Conservation (phyloP, 257 asterid genomes). For the Scutellaria barbata region DNA sequence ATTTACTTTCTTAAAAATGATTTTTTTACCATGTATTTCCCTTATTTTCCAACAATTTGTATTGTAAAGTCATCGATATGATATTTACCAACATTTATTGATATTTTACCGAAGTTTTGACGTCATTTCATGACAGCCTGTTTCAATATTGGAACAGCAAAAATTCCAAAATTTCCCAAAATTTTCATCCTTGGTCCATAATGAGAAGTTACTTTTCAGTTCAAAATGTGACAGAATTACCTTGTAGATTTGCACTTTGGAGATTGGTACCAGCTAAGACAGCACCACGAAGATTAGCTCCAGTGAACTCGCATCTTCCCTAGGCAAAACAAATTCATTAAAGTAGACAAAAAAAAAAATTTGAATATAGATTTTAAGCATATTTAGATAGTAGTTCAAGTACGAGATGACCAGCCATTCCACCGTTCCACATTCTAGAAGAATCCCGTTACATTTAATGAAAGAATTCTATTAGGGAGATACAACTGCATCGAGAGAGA, state of each 20-base stretch:
- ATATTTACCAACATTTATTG: too few species aligned
- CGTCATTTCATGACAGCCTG: too few species aligned
- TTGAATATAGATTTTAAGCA: slow-evolving; percentile 6
- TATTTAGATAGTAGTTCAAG: slow-evolving; percentile 7
- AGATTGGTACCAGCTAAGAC: slow-evolving; percentile 92
- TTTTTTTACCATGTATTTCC: too few species aligned
- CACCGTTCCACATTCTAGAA: slow-evolving; percentile 15
- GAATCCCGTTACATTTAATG: slow-evolving; percentile 8
- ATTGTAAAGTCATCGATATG: too few species aligned
- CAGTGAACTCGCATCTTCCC: slow-evolving; percentile 93
- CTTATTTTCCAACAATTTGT: too few species aligned
- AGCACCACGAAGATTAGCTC: slow-evolving; percentile 96
- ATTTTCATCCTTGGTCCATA: neutral
- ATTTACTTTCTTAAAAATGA: too few species aligned
- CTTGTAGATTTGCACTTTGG: slow-evolving; percentile 97
- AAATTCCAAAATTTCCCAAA: too few species aligned
- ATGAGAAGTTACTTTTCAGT: slow-evolving; percentile 12
- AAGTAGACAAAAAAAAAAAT: slow-evolving; percentile 35
- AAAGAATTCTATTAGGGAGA: slow-evolving; percentile 16
- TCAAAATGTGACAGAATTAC: slow-evolving; percentile 40
- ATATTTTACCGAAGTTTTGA: too few species aligned
- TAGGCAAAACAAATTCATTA: slow-evolving; percentile 48
- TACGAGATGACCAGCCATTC: slow-evolving; percentile 11
- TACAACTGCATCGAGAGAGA: slow-evolving; percentile 22
- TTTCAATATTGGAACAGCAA: too few species aligned